A percentile compares a stretch with the other conserved stretches of the same genome.
phyloP scores from a whole-genome alignment of 2,329 filamentous ascomycete species.

The Fusarium sp. region DNA sequence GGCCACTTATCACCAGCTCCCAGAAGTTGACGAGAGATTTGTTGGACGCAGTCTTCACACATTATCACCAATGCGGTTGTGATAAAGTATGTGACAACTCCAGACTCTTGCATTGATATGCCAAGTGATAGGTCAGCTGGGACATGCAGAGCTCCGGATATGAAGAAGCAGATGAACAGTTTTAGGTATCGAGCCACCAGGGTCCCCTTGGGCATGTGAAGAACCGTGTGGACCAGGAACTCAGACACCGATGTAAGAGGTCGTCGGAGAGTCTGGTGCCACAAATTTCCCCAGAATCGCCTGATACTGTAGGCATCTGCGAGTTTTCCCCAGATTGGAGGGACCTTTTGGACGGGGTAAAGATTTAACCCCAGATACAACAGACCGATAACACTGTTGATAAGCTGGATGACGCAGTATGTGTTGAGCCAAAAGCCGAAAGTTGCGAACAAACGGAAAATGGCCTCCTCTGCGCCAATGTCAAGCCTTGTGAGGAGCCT shows the following conservation, averaged over 20 bases:
- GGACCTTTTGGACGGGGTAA: conserved; percentile 33
- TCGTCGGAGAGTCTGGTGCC: conserved; percentile 42
- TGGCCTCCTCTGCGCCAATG: conserved; percentile 13
- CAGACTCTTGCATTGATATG: conserved; percentile 29
- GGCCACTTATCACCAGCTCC: not conserved
- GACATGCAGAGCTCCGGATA: conserved; percentile 37
- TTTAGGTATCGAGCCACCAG: conserved; percentile 34
- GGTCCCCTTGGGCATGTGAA: conserved; percentile 17
- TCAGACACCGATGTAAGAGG: conserved; percentile 33
- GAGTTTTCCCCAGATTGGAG: conserved; percentile 31
- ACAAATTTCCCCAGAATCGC: conserved; percentile 38
- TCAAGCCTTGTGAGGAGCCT: conserved; percentile 21
- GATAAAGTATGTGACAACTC: conserved; percentile 27
- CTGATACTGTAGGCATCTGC: conserved; percentile 38
- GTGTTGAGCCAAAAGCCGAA: conserved; percentile 42
- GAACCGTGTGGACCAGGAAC: conserved; percentile 18
- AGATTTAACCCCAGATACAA: conserved; percentile 16
- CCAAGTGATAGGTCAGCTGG: conserved; percentile 35
- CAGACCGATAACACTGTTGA: conserved; percentile 32
- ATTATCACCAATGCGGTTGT: conserved; percentile 35
- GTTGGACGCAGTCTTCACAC: conserved; percentile 34
- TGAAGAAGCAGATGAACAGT: conserved; percentile 32
- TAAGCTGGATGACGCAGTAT: conserved; percentile 36
- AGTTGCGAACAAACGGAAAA: conserved; percentile 32
- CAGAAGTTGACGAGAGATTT: not conserved